Base-by-base conservation (phyloP, 2,329 filamentous ascomycete genomes). In the Ilyonectria sp. region DNA sequence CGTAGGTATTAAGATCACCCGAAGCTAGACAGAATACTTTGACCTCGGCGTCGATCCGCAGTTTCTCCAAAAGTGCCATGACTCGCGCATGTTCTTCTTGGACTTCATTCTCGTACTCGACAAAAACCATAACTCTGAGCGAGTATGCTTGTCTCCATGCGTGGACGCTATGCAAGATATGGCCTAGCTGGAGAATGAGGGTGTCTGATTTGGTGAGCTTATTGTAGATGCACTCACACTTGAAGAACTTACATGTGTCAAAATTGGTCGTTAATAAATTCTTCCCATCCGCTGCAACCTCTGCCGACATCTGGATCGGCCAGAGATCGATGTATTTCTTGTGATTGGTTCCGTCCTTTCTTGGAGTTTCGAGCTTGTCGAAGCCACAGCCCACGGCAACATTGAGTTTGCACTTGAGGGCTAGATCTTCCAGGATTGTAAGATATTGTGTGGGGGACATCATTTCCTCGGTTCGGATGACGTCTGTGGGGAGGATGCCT, bases 221-320 rank as follows among this genome's bases (percentile, higher is more conserved):
- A 11, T 6, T 29, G 2, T 10, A 40, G 7, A 35, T 26, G 4
- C 29, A 9, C 6, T 21, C 13, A 13, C 2, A 43, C n/a, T 52
- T n/a, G 10, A 19, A 19, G 9, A 4, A 80, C 88, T 81, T 89
- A 86, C 94, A 97, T 0, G 94, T 97, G 78, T 97, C 94, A 78
- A 97, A 97, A 72, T 97, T 97, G 0, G 93, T 96, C 0, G 94
- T 97, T 61, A 95, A 80, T 6, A 96, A 86, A 69, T 86, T 90
- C 76, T 90, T 88, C 1, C 86, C 87, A 70, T 92, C 90, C 1
- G 91, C 85, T 1, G 90, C 88, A 37, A 96, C 88, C 74, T 95
- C 93, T 1, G 94, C 94, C 6, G 94, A 95, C 93, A 97, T 97
- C 72, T 97, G 94, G 60, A 97, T 96, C 0, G 94, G 94, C 94